Percentiles rank a stretch among this genome's conserved stretches.
Evolutionary conservation across 2,329 filamentous ascomycete species (phyloP).

Genomic region (Penicillium sp.): DNA sequence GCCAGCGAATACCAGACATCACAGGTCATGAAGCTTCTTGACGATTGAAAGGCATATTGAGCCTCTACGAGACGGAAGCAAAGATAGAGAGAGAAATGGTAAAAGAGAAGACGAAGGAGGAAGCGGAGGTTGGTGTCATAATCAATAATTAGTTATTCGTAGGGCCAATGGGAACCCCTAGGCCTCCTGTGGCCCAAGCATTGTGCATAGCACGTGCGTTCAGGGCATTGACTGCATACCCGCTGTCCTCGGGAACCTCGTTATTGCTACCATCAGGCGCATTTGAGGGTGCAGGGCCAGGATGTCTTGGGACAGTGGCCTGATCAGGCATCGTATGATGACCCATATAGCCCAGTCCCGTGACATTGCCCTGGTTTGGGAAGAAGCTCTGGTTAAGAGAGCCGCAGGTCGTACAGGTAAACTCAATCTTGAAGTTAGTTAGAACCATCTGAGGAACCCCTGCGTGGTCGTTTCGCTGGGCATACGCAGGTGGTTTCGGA

Average conservation of each 20-base stretch:
- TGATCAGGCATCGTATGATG: slow-evolving; percentile 30
- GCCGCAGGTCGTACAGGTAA: slow-evolving; percentile 45
- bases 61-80: neutral
- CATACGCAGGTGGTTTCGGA: slow-evolving; percentile 31
- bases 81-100: neutral
- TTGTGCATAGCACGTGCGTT: slow-evolving; percentile 35
- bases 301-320: slow-evolving; percentile 22
- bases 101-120: neutral
- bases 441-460: slow-evolving; percentile 37
- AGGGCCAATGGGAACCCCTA: slow-evolving; percentile 37
- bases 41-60: neutral
- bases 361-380: slow-evolving; percentile 43
- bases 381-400: slow-evolving; percentile 45
- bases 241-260: slow-evolving; percentile 27
- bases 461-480: slow-evolving; percentile 31
- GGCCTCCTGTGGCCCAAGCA: slow-evolving; percentile 31
- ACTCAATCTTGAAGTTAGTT: slow-evolving; percentile 47
- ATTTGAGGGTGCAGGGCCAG: slow-evolving; percentile 24
- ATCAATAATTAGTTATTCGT: slow-evolving; percentile 18
- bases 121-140: neutral
- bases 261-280: slow-evolving; percentile 23
- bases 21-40: neutral
- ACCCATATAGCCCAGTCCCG: slow-evolving; percentile 34
- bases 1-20: neutral
- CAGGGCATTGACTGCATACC: slow-evolving; percentile 30